These are phyloP conservation scores for Ganoderma meredithae DNA, from an alignment of 1,284 basidiomycete species.

Conservation along the genomic window DNA sequence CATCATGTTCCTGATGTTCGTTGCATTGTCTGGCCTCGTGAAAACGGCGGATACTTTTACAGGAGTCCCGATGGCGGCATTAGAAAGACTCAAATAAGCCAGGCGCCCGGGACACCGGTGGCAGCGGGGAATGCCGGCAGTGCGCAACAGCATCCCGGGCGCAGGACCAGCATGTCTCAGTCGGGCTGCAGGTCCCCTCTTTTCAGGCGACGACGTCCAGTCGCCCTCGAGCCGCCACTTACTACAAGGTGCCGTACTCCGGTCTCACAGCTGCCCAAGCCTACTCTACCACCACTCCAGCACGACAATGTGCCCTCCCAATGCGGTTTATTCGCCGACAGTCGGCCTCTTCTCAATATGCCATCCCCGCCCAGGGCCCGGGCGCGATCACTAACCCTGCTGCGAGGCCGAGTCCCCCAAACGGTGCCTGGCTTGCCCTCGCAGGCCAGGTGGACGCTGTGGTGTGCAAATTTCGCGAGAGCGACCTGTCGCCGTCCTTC, in stretches of 20 bases:
- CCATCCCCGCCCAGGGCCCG: background rate
- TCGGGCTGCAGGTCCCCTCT: background rate
- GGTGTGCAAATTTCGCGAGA: background rate
- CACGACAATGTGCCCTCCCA: background rate
- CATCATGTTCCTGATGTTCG: background rate
- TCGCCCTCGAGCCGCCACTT: background rate
- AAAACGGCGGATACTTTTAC: background rate
- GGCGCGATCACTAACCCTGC: background rate
- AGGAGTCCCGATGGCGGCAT: background rate
- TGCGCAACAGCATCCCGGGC: background rate
- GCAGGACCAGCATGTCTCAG: background rate
- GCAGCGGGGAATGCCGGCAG: background rate
- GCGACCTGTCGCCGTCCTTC: conserved; percentile 1
- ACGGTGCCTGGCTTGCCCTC: background rate
- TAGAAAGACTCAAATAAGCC: background rate
- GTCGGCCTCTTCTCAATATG: background rate
- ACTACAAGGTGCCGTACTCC: background rate
- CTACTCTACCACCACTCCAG: background rate
- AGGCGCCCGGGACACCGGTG: background rate
- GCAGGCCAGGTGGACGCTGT: background rate
- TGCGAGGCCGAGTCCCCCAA: background rate
- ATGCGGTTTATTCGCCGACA: background rate
- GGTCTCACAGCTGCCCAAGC: background rate
- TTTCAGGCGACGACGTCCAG: background rate
- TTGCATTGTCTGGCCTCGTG: background rate